Base-by-base conservation (phyloP, 495 filamentous ascomycete species). In the Tuber aestivum region DNA sequence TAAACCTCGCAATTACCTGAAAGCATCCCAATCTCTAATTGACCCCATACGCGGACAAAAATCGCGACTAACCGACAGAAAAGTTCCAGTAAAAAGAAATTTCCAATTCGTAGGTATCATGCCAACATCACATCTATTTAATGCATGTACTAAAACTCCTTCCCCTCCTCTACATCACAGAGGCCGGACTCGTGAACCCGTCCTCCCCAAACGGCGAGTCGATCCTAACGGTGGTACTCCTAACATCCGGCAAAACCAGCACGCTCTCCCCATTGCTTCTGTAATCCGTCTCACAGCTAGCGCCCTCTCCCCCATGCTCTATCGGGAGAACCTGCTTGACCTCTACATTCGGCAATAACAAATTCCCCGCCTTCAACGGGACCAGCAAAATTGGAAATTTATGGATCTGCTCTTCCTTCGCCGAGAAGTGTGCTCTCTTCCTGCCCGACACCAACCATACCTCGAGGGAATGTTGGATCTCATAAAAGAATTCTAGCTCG, bases 361-460 rank as follows among this genome's bases (percentile, higher is more conserved):
- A 83, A 81, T 89, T 89, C 16, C 95, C 95, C 45, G 92, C 86
- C 74, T 91, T 88, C 74, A 97, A 86, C 41, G 95, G 95, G 3
- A 97, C 86, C 3, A 97, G 84, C 74, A 96, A 85, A 37, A 97
- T 83, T 0, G 89, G 87, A 84, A 75, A 84, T 76, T 48, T 84
- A 80, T 77, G 90, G 85, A 77, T 84, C 86, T 80, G 88, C 86
- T 75, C 82, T 71, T 80, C 61, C 68, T 85, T 86, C 40, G 89
- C 90, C 3, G 88, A 87, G 83, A 97, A 97, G 77, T 93, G 92
- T 1, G 89, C 91, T 75, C 92, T 91, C 37, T 92, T 87, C 48
- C 90, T 88, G 0, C 96, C 95, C 41, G 93, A 94, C 7, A 98
- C 85, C 1, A 97, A 87, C 95, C 94, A 99, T 1, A 86, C 86